Percentiles rank a stretch among this genome's conserved stretches.
Evolutionary conservation across 2,329 filamentous ascomycete species (phyloP).

Genomic region (Penicillium sp.): DNA sequence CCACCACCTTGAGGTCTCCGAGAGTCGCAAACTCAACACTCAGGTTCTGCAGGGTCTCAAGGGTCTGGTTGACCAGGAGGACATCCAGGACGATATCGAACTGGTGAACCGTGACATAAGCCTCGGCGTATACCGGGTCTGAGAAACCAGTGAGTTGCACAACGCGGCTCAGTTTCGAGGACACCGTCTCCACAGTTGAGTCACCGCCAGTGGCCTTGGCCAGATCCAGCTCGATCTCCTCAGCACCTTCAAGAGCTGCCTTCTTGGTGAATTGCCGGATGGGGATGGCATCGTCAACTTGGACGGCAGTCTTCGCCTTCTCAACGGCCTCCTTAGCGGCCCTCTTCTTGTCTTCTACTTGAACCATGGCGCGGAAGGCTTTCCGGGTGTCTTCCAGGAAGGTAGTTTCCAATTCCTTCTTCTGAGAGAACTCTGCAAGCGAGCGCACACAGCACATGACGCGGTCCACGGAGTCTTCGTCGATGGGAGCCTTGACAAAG

Average conservation of each 20-base stretch:
- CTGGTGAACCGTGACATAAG: conserved; percentile 96
- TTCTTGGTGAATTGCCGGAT: conserved; percentile 92
- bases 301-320: conserved; percentile 85
- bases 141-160: conserved; percentile 98
- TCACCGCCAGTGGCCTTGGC: conserved; percentile 93
- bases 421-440: conserved; percentile 77
- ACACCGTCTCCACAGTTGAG: conserved; percentile 69
- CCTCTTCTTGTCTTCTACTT: conserved; percentile 93
- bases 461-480: conserved; percentile 95
- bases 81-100: conserved; percentile 98
- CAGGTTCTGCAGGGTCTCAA: conserved; percentile 89
- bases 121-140: conserved; percentile 92
- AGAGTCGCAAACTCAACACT: conserved; percentile 98
- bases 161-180: conserved; percentile 88
- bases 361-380: conserved; percentile 94
- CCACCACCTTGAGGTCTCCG: conserved; percentile 93
- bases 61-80: conserved; percentile 91
- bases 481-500: conserved; percentile 93
- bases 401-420: conserved; percentile 81
- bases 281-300: conserved; percentile 87
- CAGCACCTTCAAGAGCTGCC: conserved; percentile 68
- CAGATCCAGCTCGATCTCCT: conserved; percentile 80
- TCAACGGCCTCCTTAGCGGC: conserved; percentile 84
- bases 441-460: conserved; percentile 96
- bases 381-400: conserved; percentile 92